Base-by-base conservation (phyloP, 2,329 filamentous ascomycete species). In the Elsinoe ampelina region DNA sequence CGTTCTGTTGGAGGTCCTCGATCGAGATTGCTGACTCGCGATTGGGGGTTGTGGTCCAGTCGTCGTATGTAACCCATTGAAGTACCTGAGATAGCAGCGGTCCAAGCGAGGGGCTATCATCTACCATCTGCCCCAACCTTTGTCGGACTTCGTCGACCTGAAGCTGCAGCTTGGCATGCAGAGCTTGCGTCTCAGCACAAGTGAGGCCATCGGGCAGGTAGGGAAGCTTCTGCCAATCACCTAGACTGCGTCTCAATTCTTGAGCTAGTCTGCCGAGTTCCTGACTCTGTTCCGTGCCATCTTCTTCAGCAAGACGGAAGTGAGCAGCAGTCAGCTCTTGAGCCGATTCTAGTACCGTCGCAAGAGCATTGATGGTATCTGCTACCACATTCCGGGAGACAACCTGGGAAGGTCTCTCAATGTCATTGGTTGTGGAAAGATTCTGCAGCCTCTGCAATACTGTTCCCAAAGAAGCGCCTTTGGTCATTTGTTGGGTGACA, bases 241-340 rank as follows among this genome's bases (percentile, higher is more conserved):
- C n/a, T 22, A 50, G 54, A 22, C 45, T 32, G 1, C 11, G 15
- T n/a, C 57, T 43, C n/a, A 59, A 47, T 11, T 19, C 19, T 3
- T 17, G 26, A 3, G 52, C 39, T 41, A 38, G 52, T 12, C 51
- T 38, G 5, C 13, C 10, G 13, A 61, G 30, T 6, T 10, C 22
- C n/a, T 59, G 45, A 19, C 58, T 13, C 10, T 56, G 26, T 60
- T 38, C 41, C 3, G 17, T 20, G 19, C 58, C 58, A 19, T 57
- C 52, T 1, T 69, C 68, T 58, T 73, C 73, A 0, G 84, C 83
- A 43, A 91, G 77, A 59, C 81, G 84, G 2, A 76, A 78, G 66
- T 95, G 88, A 5, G 86, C 77, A 36, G 78, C 74, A 4, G 90
- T 69, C 20, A 93, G 72, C 34, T 81, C 77, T 8, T 76, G 69